Evolutionary conservation across 768 basidiomycete species (phyloP).

Genomic region (Russula compacta): DNA sequence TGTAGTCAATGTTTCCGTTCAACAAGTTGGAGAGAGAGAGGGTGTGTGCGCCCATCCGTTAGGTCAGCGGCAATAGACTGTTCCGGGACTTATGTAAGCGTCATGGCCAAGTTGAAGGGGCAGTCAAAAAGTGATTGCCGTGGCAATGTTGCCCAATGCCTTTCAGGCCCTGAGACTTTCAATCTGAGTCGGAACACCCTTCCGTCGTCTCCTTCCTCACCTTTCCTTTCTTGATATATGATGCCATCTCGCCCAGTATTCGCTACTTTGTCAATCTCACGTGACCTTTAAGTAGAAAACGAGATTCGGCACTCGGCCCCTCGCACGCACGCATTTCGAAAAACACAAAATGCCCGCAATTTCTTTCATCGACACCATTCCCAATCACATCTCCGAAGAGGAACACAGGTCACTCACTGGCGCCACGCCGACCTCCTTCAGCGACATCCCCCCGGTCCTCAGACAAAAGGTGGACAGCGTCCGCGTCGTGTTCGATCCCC

Average conservation of each 20-base stretch:
- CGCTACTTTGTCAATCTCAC: background rate
- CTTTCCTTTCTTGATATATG: background rate
- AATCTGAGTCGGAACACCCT: background rate
- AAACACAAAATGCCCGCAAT: conserved; percentile 24
- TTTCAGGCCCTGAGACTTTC: background rate
- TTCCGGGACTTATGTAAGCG: background rate
- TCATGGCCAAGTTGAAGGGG: background rate
- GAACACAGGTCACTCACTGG: conserved; percentile 58
- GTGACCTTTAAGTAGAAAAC: background rate
- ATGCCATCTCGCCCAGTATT: background rate
- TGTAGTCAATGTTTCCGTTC: background rate
- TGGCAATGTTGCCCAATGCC: background rate
- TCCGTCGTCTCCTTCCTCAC: background rate
- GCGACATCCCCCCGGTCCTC: conserved; percentile 75
- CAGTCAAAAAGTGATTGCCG: background rate
- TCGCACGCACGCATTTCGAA: background rate
- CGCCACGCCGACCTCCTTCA: conserved; percentile 81
- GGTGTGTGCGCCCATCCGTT: background rate
- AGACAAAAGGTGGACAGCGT: conserved; percentile 68
- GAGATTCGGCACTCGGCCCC: background rate
- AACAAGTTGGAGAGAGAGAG: background rate
- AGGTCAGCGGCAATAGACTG: background rate
- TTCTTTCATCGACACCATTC: conserved; percentile 33
- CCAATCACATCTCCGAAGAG: conserved; percentile 45
- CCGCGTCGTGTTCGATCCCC: conserved; percentile 58